These are phyloP conservation scores for Thielaviopsis ethacetica DNA, from an alignment of 2,329 filamentous ascomycete genomes.

Conservation along the genomic window DNA sequence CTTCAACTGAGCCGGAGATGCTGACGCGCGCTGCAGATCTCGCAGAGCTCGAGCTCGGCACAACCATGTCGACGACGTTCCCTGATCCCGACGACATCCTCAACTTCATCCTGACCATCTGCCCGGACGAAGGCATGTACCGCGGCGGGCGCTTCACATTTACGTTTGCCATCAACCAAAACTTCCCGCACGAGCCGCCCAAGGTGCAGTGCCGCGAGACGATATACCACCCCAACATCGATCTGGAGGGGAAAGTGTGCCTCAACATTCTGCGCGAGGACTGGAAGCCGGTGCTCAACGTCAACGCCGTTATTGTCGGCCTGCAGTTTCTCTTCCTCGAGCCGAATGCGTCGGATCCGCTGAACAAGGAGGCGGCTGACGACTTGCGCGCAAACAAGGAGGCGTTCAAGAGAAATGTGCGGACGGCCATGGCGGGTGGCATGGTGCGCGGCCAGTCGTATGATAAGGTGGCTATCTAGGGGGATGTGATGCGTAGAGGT, in stretches of 20 bases:
- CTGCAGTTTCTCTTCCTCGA: constrained; percentile 96
- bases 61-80: constrained; percentile 69
- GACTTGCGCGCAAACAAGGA: constrained; percentile 77
- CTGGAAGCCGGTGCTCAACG: constrained; percentile 95
- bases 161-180: constrained; percentile 80
- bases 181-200: constrained; percentile 92
- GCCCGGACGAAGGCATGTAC: constrained; percentile 78
- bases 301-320: constrained; percentile 92
- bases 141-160: constrained; percentile 78
- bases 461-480: constrained; percentile 29
- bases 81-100: constrained; percentile 73
- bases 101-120: constrained; percentile 66
- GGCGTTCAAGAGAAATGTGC: constrained; percentile 80
- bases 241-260: constrained; percentile 93
- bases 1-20: background rate
- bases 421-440: constrained; percentile 68
- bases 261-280: constrained; percentile 94
- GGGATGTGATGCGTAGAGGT: too few relatives aligned
- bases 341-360: constrained; percentile 89
- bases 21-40: constrained; percentile 39
- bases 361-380: constrained; percentile 95
- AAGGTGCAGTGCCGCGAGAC: constrained; percentile 96
- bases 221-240: constrained; percentile 99
- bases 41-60: constrained; percentile 61
- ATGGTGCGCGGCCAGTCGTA: constrained; percentile 55